A percentile compares a stretch with the other conserved stretches of the same genome.
Conservation (phyloP, 2,329 filamentous ascomycete genomes). For the Emergomyces pasteurianus region DNA sequence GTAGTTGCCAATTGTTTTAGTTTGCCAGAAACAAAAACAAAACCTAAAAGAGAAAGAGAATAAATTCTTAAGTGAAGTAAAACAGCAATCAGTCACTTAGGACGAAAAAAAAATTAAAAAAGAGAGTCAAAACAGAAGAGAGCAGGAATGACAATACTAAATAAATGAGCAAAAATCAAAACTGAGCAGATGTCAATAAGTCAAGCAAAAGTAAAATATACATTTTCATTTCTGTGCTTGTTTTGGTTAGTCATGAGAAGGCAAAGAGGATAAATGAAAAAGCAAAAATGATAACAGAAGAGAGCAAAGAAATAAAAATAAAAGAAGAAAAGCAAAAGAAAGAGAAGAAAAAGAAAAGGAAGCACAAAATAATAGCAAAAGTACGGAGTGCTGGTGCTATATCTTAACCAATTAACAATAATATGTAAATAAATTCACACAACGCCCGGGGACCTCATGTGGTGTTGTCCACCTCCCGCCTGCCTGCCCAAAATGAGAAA, state of each 20-base stretch:
- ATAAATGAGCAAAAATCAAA: not conserved
- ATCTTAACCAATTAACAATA: not conserved
- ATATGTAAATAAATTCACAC: not conserved
- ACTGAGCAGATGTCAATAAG: not conserved
- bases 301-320: not conserved
- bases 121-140: not conserved
- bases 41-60: no score
- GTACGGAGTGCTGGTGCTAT: not conserved
- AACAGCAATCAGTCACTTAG: no score
- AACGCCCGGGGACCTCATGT: not conserved
- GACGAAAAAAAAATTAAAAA: not conserved
- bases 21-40: no score
- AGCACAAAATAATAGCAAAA: not conserved
- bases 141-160: not conserved
- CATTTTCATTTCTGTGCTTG: not conserved
- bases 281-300: not conserved
- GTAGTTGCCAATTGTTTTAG: no score
- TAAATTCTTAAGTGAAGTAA: no score
- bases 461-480: not conserved
- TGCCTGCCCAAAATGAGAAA: no score
- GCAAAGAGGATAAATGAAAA: not conserved
- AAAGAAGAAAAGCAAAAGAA: not conserved
- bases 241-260: not conserved
- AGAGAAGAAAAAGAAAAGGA: no score
- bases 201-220: not conserved